Evolutionary conservation across 495 filamentous ascomycete species (phyloP), one percentile per base, ranked within the genome.

Genomic region (Letharia columbiana): DNA sequence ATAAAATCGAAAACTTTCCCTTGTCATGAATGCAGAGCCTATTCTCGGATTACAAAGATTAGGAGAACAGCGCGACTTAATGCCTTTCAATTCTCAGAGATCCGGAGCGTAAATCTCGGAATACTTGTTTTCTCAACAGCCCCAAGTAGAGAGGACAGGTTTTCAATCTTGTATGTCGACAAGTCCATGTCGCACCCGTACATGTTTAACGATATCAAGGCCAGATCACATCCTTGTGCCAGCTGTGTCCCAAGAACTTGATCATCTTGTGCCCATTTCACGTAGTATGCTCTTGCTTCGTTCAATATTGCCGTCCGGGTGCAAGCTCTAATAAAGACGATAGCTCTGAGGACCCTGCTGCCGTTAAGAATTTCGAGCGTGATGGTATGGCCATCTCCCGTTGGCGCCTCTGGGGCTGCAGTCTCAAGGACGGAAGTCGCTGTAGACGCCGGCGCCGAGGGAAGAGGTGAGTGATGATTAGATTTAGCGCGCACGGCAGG

Each of bases 281-380:
- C 44, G 65, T 59, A 67, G 42, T 39, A 67, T 62, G 57, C 57
- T 62, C 65, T 67, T 54, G 65, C 65, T 67, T 62, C 59, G 31
- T 67, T 67, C 57, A 67, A 52, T 58, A 67, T 67, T 62, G 65
- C 65, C 12, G 65, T 67, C 57, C 57, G 65, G 23, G 65, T 67
- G 40, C 65, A 67, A 62, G 40, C 58, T 50, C 58, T 62, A 59
- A 67, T 62, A 52, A 62, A 67, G 40, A 67, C 65, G 65, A 67
- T 54, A 52, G 58, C 61, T 67, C 65, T 61, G 59, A 62, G 42
- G 57, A 62, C 35, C 65, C 40, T 67, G 59, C 65, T 62, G 45
- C 65, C 65, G 57, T 62, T 62, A 41, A 67, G 65, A 54, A 67
- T 67, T 54, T 62, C 62, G 65, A 67, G 65, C 41, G 59, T 62